Percentiles rank a stretch among this genome's conserved stretches.
Conservation (phyloP, 495 filamentous ascomycete species). For the Lasiosphaeris hirsuta region DNA sequence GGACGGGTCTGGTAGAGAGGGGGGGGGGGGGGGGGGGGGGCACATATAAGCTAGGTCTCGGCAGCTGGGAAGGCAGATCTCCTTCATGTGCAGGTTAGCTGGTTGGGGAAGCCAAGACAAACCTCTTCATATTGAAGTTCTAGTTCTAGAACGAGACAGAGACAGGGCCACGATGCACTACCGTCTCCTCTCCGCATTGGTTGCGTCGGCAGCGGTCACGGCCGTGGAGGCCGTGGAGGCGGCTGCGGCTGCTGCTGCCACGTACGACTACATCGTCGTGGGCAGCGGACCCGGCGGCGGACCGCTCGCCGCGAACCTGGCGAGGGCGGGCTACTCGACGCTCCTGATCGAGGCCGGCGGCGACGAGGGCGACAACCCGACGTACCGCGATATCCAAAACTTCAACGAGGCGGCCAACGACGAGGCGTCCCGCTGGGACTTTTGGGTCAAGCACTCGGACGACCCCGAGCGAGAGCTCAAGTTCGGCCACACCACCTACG, state of each 20-base stretch:
- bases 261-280: constrained; percentile 65
- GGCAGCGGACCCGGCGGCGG: constrained; percentile 65
- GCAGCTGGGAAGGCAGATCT: too few species aligned
- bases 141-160: background rate
- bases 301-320: constrained; percentile 59
- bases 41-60: too few species aligned
- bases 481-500: constrained; percentile 45
- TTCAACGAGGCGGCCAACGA: constrained; percentile 47
- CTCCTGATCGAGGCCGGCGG: constrained; percentile 64
- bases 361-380: constrained; percentile 53
- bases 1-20: too few species aligned
- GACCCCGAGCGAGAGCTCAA: constrained; percentile 40
- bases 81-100: too few species aligned
- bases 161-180: constrained; percentile 22
- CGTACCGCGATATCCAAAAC: constrained; percentile 37
- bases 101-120: background rate
- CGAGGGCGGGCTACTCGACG: constrained; percentile 55
- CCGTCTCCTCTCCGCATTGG: constrained; percentile 28
- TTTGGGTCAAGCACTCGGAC: constrained; percentile 50
- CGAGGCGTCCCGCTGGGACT: constrained; percentile 48
- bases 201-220: constrained; percentile 21
- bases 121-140: background rate
- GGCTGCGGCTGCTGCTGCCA: constrained; percentile 6
- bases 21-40: too few species aligned
- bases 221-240: constrained; percentile 12